These are phyloP conservation scores for Mortierella sp. DNA, from an alignment of 371 early-diverging fungal species.

Conservation along the genomic window DNA sequence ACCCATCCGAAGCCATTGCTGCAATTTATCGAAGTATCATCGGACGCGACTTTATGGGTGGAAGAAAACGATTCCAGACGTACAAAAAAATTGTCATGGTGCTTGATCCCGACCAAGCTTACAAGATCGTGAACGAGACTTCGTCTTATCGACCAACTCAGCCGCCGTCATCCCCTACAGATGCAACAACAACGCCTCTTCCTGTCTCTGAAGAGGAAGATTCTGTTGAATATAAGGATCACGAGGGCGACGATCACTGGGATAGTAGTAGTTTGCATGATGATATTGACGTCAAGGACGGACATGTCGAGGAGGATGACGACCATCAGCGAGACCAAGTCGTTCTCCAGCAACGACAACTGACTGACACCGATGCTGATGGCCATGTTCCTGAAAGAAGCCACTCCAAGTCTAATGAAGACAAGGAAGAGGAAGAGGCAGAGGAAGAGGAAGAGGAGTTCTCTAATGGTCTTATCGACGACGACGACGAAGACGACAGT, in stretches of 20 bases:
- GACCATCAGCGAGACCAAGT: neutral
- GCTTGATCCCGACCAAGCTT: conserved; percentile 47
- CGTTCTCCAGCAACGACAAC: too few relatives aligned
- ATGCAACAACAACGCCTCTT: conserved; percentile 24
- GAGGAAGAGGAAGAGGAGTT: neutral
- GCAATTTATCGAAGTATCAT: conserved; percentile 51
- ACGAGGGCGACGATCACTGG: neutral
- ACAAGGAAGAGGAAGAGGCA: neutral
- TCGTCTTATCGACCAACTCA: conserved; percentile 41
- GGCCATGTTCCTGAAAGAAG: neutral
- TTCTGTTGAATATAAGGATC: neutral
- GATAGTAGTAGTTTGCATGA: too few relatives aligned
- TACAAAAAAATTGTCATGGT: conserved; percentile 56
- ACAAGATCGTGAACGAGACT: conserved; percentile 48
- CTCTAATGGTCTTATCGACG: neutral
- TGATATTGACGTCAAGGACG: too few relatives aligned
- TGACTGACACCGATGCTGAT: neutral
- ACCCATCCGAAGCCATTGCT: conserved; percentile 47
- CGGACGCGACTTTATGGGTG: conserved; percentile 53
- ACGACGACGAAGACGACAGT: neutral
- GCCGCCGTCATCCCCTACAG: too few relatives aligned
- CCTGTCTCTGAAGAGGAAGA: conserved; percentile 5
- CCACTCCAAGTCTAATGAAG: neutral
- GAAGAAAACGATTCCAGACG: conserved; percentile 51
- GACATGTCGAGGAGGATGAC: neutral